Base-by-base conservation (phyloP, 768 basidiomycete genomes). In the Tephrocybe sp. region DNA sequence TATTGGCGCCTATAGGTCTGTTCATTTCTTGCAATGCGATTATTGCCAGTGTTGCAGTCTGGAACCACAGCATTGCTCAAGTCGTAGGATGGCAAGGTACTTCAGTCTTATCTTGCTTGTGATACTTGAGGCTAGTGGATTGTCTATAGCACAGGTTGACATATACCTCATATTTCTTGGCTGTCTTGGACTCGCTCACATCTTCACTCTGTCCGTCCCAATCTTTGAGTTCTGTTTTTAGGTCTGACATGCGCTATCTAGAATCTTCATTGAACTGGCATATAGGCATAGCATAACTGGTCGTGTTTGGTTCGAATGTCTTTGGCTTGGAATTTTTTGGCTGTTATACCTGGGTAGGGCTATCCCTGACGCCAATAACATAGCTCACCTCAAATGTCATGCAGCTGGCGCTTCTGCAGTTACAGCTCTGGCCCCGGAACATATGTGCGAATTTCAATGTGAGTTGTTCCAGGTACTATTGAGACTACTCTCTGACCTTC, bases 291-390 rank as follows among this genome's bases (percentile, higher is more conserved):
- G 78, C 6, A 62, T 85, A 39, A 74, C 81, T 17, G 76, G 77
- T 19, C 76, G 74, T n/a, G 80, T 89, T 13, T 87, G 84, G 84
- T 85, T 89, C 55, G 88, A 90, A 62, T 78, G 77, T 56, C 41
- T 65, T 19, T 89, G 86, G 87, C 67, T 83, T 32, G 68, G 70
- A 1, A 14, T 83, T 5, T 82, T 84, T 57, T 83, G 79, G 62
- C 36, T 77, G 11, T 65, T 88, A 67, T 70, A 85, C 55, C 68
- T 89, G 4, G 75, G 88, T 90, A 61, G 41, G 53, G 22, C 33
- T 77, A 64, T 41, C 23, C 42, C 48, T 32, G 36, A 36, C 19
- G 32, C 10, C 31, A 16, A 41, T 17, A 54, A 36, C 12, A 3
- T 26, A 36, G 13, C 2, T 43, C 23, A 34, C 56, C 23, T 35